Evolutionary conservation across 768 basidiomycete species (phyloP).

Genomic region (Neoboletus brunneissimus): DNA sequence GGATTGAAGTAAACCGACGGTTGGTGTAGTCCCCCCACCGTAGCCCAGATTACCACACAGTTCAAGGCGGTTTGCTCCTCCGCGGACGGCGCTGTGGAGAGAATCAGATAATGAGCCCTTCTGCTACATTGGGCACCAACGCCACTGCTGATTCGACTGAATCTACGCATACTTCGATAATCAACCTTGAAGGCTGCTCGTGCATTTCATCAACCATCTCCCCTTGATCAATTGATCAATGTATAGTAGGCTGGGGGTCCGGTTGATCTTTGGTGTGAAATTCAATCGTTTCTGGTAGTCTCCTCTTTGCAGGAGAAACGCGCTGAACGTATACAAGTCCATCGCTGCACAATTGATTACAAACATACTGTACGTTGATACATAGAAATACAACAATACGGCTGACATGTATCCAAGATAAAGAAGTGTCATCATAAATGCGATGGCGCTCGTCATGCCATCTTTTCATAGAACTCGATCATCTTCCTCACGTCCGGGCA

Average conservation of each 20-base stretch:
- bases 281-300: constrained; percentile 1
- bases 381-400: background rate
- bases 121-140: constrained; percentile 38
- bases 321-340: background rate
- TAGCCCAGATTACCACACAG: constrained; percentile 65
- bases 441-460: constrained; percentile 19
- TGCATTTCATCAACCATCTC: constrained; percentile 6
- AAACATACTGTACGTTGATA: background rate
- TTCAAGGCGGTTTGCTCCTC: constrained; percentile 75
- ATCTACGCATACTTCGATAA: constrained; percentile 71
- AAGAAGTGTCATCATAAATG: background rate
- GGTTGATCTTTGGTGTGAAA: background rate
- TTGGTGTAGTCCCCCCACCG: constrained; percentile 84
- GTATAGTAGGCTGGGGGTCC: background rate
- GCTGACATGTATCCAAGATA: background rate
- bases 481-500: constrained; percentile 63
- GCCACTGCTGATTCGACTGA: constrained; percentile 68
- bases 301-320: background rate
- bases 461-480: constrained; percentile 56
- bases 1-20: constrained; percentile 63
- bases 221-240: no score
- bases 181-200: constrained; percentile 6
- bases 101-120: constrained; percentile 1
- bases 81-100: constrained; percentile 56
- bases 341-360: background rate